Base-by-base conservation (phyloP, 345 rosid genomes). In the Corymbia maculata region DNA sequence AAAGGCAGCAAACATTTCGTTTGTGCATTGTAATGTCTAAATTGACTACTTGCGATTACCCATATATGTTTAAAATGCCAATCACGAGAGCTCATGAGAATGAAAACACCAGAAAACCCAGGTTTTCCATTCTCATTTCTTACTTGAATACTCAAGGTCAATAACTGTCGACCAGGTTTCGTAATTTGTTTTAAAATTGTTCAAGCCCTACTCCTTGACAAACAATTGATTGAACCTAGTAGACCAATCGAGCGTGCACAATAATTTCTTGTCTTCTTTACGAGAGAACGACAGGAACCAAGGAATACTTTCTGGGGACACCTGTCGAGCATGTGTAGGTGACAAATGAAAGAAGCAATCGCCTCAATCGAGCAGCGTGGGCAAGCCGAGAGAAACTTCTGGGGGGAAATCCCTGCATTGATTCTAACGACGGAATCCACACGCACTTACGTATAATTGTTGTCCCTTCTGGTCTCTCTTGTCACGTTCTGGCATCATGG, bases 11-110 rank as follows among this genome's bases (percentile, higher is more conserved):
- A 75, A 42, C 49, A 75, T 42, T 26, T 21, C 8, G 3, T 42
- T 42, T 1, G 0, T 14, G 10, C 0, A 0, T 14, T 19, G 75
- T n/a, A 64, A 64, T 14, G 75, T n/a, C 0, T 14, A 64, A 9
- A 64, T n/a, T 14, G 32, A 64, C 42, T 14, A n/a, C 13, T n/a
- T 64, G 75, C 5, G 1, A 13, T 8, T 14, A 64, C 12, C 19
- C 4, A 9, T 64, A 13, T 17, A n/a, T 0, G 1, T 64, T 42
- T 42, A 9, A 11, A 19, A 75, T 24, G 66, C 28, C 1, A 36
- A 75, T 6, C 19, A 19, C 0, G 49, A 17, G 49, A 70, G 82
- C 82, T 70, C 4, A 36, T 19, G 22, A 32, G 2, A 75, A 42
- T 9, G 82, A 75, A 10, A 42, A 42, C 49, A 42, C 49, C 6